Conservation (phyloP, 2,329 filamentous ascomycete genomes). For the Plenodomus lindquistii region DNA sequence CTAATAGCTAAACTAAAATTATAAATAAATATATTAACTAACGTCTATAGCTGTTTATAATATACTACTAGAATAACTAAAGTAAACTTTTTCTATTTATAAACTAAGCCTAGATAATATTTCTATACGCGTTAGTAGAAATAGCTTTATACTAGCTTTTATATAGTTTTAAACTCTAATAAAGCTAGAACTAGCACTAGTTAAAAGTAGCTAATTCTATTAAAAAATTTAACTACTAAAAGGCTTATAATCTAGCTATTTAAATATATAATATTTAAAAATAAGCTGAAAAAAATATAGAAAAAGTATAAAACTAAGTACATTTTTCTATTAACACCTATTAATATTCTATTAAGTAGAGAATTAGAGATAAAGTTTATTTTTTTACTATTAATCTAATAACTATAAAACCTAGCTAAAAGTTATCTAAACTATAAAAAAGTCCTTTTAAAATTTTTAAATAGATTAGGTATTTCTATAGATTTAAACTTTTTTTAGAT, state of each 20-base stretch:
- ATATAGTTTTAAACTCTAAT: neutral
- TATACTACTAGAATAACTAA: constrained; percentile 2
- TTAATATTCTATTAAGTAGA: neutral
- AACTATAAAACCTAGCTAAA: neutral
- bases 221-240: neutral
- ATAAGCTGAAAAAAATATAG: neutral
- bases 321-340: neutral
- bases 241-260: neutral
- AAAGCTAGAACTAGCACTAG: neutral
- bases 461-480: neutral
- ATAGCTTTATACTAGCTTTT: neutral
- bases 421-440: neutral
- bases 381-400: neutral
- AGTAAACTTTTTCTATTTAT: neutral
- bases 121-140: neutral
- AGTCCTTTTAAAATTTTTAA: neutral
- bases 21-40: constrained; percentile 5
- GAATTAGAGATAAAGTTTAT: neutral
- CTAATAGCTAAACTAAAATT: constrained; percentile 5
- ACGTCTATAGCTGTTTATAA: neutral
- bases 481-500: neutral
- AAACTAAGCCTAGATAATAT: neutral
- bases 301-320: neutral
- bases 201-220: neutral
- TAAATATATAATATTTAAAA: neutral